Conservation (phyloP, 1,284 basidiomycete species). For the Malassezia nana region DNA sequence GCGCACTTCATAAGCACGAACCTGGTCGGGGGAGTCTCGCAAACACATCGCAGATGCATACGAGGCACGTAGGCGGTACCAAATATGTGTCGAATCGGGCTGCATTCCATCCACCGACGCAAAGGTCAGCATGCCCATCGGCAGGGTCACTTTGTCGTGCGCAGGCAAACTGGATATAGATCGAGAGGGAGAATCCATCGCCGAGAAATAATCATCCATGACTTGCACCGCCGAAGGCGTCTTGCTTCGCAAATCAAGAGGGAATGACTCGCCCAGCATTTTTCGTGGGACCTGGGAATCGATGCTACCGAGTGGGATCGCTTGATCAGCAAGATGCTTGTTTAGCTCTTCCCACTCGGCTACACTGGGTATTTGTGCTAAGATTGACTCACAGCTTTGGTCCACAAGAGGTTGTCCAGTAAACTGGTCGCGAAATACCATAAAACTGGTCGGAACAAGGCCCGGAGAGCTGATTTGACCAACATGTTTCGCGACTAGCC, state of each 20-base stretch:
- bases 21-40: slow-evolving; percentile 17
- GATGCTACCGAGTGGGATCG: slow-evolving; percentile 82
- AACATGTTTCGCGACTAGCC: slow-evolving; percentile 73
- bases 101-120: slow-evolving; percentile 91
- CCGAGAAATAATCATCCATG: slow-evolving; percentile 4
- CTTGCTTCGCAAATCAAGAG: not conserved
- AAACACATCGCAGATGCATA: slow-evolving; percentile 51
- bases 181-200: not conserved
- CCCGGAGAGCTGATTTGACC: slow-evolving; percentile 86
- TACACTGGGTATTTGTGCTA: slow-evolving; percentile 62
- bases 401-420: slow-evolving; percentile 59
- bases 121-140: slow-evolving; percentile 64
- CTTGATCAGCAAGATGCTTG: slow-evolving; percentile 87
- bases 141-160: slow-evolving; percentile 18
- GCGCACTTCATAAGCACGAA: slow-evolving; percentile 49
- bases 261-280: not conserved
- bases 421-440: slow-evolving; percentile 83
- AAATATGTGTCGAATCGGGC: slow-evolving; percentile 87
- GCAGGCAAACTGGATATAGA: not conserved
- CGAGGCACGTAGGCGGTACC: slow-evolving; percentile 85
- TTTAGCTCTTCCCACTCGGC: slow-evolving; percentile 97
- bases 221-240: not conserved
- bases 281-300: slow-evolving; percentile 38
- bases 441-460: slow-evolving; percentile 89
- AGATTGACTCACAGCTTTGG: slow-evolving; percentile 57